These are phyloP conservation scores for Thozetella sp. DNA, from an alignment of 495 filamentous ascomycete genomes.

Conservation along the genomic window DNA sequence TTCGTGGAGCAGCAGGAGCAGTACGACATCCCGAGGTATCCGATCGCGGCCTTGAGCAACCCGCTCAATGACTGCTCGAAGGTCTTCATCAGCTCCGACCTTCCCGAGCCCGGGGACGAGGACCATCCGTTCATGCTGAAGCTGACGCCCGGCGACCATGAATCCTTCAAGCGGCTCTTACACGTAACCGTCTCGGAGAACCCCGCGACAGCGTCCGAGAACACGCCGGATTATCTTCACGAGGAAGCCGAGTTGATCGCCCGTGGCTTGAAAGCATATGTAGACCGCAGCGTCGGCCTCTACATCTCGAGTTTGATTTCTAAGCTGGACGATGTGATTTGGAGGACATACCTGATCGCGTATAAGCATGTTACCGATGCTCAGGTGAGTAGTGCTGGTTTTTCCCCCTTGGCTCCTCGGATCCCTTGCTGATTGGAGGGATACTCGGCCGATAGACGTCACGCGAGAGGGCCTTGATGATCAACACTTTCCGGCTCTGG, in stretches of 20 bases:
- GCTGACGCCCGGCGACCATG: background rate
- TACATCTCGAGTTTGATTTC: conserved; percentile 15
- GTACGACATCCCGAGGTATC: background rate
- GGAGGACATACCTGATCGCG: conserved; percentile 21
- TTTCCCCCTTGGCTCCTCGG: background rate
- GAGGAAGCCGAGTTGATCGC: conserved; percentile 9
- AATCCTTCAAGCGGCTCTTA: background rate
- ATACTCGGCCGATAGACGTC: too few relatives aligned
- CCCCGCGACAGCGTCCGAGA: background rate
- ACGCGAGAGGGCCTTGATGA: conserved; percentile 17
- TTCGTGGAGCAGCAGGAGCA: conserved; percentile 2
- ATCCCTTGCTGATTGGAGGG: too few relatives aligned
- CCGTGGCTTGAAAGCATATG: conserved; percentile 17
- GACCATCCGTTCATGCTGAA: conserved; percentile 1
- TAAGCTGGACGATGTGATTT: conserved; percentile 16
- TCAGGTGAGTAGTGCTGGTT: conserved; percentile 9
- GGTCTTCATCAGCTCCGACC: conserved; percentile 1
- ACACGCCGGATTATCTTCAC: conserved; percentile 11
- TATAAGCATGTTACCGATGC: conserved; percentile 19
- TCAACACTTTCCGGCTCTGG: conserved; percentile 25
- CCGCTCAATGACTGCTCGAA: background rate
- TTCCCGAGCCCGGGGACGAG: background rate
- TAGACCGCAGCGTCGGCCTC: conserved; percentile 14
- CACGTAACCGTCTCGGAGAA: background rate
- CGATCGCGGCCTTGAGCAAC: background rate